Conservation (phyloP, 2,329 filamentous ascomycete species). For the Pseudogymnoascus destructans region DNA sequence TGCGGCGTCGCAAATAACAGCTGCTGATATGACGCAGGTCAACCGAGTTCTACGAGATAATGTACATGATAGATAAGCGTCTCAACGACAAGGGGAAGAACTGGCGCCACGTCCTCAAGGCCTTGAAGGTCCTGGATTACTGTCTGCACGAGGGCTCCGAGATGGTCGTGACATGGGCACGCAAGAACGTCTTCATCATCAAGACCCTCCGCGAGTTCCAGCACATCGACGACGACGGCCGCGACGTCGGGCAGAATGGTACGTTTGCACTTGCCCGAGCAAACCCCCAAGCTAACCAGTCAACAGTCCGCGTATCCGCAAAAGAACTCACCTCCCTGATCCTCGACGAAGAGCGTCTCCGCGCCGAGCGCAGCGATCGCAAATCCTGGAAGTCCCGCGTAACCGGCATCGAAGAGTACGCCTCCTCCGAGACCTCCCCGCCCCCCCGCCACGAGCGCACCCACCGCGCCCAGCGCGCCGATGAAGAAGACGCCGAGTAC, state of each 20-base stretch:
- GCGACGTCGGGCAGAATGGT: constrained; percentile 96
- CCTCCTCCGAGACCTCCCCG: constrained; percentile 31
- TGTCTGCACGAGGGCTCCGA: constrained; percentile 96
- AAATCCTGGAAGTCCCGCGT: constrained; percentile 96
- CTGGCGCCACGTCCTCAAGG: constrained; percentile 96
- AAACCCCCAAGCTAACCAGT: constrained; percentile 20
- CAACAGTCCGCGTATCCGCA: constrained; percentile 76
- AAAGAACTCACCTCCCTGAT: constrained; percentile 91
- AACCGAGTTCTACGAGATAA: constrained; percentile 97
- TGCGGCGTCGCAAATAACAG: constrained; percentile 2
- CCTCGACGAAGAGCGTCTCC: constrained; percentile 83
- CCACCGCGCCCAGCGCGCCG: constrained; percentile 38
- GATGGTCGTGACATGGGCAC: constrained; percentile 91
- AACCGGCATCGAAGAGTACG: constrained; percentile 78
- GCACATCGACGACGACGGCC: constrained; percentile 88
- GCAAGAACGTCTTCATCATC: constrained; percentile 97
- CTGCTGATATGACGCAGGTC: constrained; percentile 36
- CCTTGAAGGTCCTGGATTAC: constrained; percentile 94
- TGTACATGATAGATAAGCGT: constrained; percentile 98
- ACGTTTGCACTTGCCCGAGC: constrained; percentile 25
- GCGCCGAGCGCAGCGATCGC: constrained; percentile 78
- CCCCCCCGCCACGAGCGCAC: constrained; percentile 34
- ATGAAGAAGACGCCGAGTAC: constrained; percentile 86
- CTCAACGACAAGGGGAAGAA: constrained; percentile 99
- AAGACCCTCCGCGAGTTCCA: constrained; percentile 96